Evolutionary conservation across 2,329 filamentous ascomycete genomes (phyloP).

Genomic region (Colletotrichum eleusines): DNA sequence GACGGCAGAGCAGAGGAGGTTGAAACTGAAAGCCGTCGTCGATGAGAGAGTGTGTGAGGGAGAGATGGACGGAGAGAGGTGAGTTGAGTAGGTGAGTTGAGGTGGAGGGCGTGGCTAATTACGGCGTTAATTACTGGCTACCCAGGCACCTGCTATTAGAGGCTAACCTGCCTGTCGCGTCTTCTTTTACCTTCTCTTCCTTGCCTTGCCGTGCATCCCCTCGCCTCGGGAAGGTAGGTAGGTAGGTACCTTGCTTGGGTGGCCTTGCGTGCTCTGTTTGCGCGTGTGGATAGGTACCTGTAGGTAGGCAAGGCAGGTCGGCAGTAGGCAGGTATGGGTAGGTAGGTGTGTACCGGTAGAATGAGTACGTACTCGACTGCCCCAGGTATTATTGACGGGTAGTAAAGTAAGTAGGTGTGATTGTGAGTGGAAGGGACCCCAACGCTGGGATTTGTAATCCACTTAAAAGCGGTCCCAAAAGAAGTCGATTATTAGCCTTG

Average conservation of each 20-base stretch:
- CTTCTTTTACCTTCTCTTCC: not conserved
- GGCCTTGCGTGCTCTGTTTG: not conserved
- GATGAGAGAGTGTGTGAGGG: not conserved
- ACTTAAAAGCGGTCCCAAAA: constrained; percentile 27
- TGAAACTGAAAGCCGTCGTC: not conserved
- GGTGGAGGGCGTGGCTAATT: not conserved
- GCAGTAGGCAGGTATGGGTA: too few species aligned
- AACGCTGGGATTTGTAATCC: constrained; percentile 37
- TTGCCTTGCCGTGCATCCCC: not conserved
- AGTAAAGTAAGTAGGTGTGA: not conserved
- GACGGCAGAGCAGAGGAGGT: not conserved
- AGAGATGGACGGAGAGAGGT: not conserved
- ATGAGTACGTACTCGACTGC: too few species aligned
- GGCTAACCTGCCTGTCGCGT: not conserved
- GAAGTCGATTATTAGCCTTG: constrained; percentile 12
- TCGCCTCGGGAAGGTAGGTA: not conserved
- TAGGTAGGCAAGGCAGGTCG: too few species aligned
- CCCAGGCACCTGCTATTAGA: too few species aligned
- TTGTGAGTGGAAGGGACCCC: not conserved
- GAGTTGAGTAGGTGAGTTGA: not conserved
- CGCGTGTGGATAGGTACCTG: too few species aligned
- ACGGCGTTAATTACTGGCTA: too few species aligned
- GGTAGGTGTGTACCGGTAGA: too few species aligned
- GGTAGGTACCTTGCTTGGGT: too few species aligned
- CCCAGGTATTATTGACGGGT: too few species aligned